Conservation (phyloP, 495 filamentous ascomycete genomes). For the Venustampulla echinocandica region DNA sequence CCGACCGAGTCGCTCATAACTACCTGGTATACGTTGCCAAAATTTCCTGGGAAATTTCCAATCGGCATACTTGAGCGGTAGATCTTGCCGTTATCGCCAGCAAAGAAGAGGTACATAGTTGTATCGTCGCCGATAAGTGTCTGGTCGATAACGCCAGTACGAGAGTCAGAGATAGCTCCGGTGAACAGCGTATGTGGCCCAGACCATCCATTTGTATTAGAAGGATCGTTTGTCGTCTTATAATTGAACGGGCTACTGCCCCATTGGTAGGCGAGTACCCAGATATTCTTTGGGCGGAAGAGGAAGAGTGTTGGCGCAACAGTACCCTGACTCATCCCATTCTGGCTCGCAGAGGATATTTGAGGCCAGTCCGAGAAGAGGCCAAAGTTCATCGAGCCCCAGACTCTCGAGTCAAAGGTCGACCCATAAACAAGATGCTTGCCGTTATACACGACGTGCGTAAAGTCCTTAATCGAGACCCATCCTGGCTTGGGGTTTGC, state of each 20-base stretch:
- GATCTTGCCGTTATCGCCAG: constrained; percentile 55
- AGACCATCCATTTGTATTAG: constrained; percentile 47
- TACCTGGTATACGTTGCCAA: constrained; percentile 38
- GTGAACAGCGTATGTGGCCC: constrained; percentile 43
- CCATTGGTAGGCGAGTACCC: constrained; percentile 55
- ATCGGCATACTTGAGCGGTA: constrained; percentile 52
- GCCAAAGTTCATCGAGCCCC: constrained; percentile 48
- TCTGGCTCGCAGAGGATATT: constrained; percentile 46
- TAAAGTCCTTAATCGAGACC: constrained; percentile 51
- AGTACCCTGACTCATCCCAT: constrained; percentile 33
- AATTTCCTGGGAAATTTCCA: constrained; percentile 46
- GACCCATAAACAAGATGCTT: constrained; percentile 45
- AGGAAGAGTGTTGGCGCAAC: constrained; percentile 54
- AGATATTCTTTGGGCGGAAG: constrained; percentile 48
- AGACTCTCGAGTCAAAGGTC: constrained; percentile 30
- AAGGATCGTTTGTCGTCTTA: constrained; percentile 46
- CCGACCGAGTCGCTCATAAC: constrained; percentile 42
- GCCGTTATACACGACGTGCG: constrained; percentile 39
- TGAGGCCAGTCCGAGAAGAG: constrained; percentile 44
- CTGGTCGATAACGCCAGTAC: constrained; percentile 48
- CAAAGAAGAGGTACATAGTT: constrained; percentile 56
- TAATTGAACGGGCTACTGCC: constrained; percentile 48
- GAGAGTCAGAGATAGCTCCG: constrained; percentile 39
- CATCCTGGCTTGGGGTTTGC: constrained; percentile 41
- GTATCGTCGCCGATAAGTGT: constrained; percentile 47